phyloP scores from a whole-genome alignment of 768 basidiomycete genomes.

The Chalciporus piperatus region DNA sequence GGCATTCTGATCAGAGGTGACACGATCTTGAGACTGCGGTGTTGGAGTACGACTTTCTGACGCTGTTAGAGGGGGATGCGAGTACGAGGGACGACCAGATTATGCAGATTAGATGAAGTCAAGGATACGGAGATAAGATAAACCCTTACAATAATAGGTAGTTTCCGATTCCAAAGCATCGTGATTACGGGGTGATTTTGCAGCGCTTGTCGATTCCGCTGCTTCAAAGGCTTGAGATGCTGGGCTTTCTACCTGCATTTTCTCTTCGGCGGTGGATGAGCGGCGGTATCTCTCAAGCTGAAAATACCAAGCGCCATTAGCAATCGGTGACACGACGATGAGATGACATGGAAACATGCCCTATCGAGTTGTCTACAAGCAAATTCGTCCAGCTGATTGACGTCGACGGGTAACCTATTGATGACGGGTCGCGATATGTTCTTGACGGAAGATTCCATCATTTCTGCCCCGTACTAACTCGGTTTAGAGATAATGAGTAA shows the following conservation, averaged over 20 bases:
- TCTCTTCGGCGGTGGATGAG: conserved; percentile 33
- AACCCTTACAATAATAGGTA: conserved; percentile 3
- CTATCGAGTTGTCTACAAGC: conserved; percentile 85
- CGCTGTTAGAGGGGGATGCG: neutral
- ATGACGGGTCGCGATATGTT: conserved; percentile 81
- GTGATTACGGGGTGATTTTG: neutral
- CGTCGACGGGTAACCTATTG: conserved; percentile 69
- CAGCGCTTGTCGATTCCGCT: neutral
- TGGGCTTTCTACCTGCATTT: conserved; percentile 25
- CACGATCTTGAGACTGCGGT: conserved; percentile 18
- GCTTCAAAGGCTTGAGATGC: neutral
- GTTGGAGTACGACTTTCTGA: conserved; percentile 22
- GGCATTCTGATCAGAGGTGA: conserved; percentile 17
- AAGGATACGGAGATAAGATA: conserved; percentile 8
- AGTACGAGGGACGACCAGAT: neutral
- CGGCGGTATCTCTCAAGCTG: conserved; percentile 53
- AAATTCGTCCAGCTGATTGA: conserved; percentile 79
- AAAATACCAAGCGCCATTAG: neutral
- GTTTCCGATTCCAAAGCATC: neutral
- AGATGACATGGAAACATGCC: conserved; percentile 40
- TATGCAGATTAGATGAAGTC: neutral
- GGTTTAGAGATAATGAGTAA: conserved; percentile 9
- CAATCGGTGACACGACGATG: neutral
- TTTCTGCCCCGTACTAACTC: conserved; percentile 79
- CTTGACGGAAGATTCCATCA: conserved; percentile 83